Evolutionary conservation across 345 rosid species (phyloP).

Genomic region (Kernera saxatilis): DNA sequence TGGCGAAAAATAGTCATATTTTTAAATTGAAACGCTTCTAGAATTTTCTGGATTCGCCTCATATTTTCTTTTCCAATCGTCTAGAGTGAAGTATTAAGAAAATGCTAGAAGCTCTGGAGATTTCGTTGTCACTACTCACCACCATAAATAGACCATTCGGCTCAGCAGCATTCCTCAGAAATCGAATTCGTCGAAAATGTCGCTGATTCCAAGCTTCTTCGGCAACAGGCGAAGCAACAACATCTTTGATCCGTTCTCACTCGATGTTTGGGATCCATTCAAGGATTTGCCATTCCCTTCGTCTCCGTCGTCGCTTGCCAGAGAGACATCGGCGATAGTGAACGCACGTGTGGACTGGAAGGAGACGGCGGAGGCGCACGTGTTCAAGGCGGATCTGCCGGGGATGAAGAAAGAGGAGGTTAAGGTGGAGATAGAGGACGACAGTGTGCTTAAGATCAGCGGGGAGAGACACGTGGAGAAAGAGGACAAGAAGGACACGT

Average conservation of each 20-base stretch:
- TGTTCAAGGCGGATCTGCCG: constrained; percentile 36
- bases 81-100: too few relatives aligned
- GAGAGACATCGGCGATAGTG: constrained; percentile 17
- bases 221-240: constrained; percentile 16
- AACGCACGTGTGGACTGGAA: constrained; percentile 36
- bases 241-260: constrained; percentile 16
- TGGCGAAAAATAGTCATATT: background rate
- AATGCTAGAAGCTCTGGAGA: background rate
- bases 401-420: constrained; percentile 43
- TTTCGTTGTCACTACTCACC: background rate
- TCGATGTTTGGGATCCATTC: constrained; percentile 26
- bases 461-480: constrained; percentile 34
- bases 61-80: background rate
- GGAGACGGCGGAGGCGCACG: constrained; percentile 41
- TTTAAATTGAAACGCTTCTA: background rate
- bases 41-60: background rate
- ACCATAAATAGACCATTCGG: background rate
- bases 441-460: constrained; percentile 33
- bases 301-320: background rate
- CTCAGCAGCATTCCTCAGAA: background rate
- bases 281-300: background rate
- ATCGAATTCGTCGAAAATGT: background rate
- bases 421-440: constrained; percentile 36
- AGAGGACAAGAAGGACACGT: constrained; percentile 35
- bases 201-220: constrained; percentile 25